Evolutionary conservation across 169 alveolate species (phyloP), one percentile per base, ranked within the genome.

Genomic region (Cryptosporidium ubiquitum): DNA sequence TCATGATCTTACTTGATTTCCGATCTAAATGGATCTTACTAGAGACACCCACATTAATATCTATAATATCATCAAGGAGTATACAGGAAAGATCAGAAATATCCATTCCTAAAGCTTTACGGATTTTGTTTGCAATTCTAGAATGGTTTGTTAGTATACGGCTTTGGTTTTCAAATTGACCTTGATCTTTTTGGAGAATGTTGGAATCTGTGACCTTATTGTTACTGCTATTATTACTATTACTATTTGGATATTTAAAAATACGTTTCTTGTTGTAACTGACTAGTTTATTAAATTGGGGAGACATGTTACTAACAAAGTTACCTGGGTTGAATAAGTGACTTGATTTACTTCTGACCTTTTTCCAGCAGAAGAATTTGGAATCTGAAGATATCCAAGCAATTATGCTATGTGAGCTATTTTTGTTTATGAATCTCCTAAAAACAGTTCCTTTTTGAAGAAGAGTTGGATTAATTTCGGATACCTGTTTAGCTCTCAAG

Each of bases 371-470:
- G 33, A 79, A 79, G 26, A 79, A 66, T 18, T 31, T 79, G 6
- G 73, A 37, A 29, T 79, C 89, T 23, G 71, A 66, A 14, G 89
- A 79, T 37, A 79, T 60, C 89, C 89, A 79, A n/a, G 89, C 89
- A 64, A 79, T 64, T n/a, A 79, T 79, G 5, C 52, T 58, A 39
- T 61, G 73, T 2, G 89, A 64, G 7, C 51, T 79, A 26, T 61
- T 57, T 10, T 49, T 40, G 10, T 29, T 60, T 16, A 16, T 23
- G 69, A 61, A 79, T 79, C 64, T 79, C 31, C 89, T 79, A 18
- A 79, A 79, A 5, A 79, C 40, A 18, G 89, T 42, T 26, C 89
- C 89, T 44, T 79, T 79, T 47, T 79, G 89, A 26, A 79, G 68
- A 23, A 79, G 68, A 10, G 75, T 26, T 6, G 74, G 68, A 49